Conservation (phyloP, 2,329 filamentous ascomycete genomes). For the Hypoxylon sp. region DNA sequence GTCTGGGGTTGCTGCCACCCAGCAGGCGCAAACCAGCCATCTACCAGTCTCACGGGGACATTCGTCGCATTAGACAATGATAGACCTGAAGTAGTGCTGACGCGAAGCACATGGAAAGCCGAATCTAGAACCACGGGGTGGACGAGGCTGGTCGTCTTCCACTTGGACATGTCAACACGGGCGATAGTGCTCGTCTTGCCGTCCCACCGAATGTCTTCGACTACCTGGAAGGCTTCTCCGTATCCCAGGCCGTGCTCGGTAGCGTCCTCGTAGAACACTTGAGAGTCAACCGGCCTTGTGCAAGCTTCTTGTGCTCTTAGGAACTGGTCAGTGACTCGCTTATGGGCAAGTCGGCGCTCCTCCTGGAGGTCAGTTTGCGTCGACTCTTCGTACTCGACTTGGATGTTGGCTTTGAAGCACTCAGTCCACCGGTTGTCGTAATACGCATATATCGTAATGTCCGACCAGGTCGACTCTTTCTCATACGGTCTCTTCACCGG, state of each 20-base stretch:
- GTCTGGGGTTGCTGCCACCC: conserved; percentile 51
- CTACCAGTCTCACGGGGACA: conserved; percentile 49
- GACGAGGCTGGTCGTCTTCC: conserved; percentile 47
- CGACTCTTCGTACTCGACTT: conserved; percentile 48
- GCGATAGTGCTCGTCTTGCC: conserved; percentile 43
- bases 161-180: conserved; percentile 42
- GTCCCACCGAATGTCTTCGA: conserved; percentile 51
- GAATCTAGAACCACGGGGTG: conserved; percentile 56
- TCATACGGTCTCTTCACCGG: conserved; percentile 44
- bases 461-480: conserved; percentile 47
- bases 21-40: conserved; percentile 53
- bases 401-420: conserved; percentile 50
- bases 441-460: conserved; percentile 50
- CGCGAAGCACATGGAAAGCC: conserved; percentile 51
- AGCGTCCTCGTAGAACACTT: conserved; percentile 49
- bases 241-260: conserved; percentile 50
- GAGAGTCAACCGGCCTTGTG: conserved; percentile 44
- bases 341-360: conserved; percentile 31
- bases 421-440: conserved; percentile 50
- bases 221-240: conserved; percentile 50
- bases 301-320: conserved; percentile 40
- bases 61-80: conserved; percentile 41
- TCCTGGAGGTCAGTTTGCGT: conserved; percentile 37
- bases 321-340: conserved; percentile 33
- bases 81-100: conserved; percentile 43